A percentile compares a stretch with the other conserved stretches of the same genome.
Evolutionary conservation across 345 rosid species (phyloP).

Genomic region (Syzygium jambos): DNA sequence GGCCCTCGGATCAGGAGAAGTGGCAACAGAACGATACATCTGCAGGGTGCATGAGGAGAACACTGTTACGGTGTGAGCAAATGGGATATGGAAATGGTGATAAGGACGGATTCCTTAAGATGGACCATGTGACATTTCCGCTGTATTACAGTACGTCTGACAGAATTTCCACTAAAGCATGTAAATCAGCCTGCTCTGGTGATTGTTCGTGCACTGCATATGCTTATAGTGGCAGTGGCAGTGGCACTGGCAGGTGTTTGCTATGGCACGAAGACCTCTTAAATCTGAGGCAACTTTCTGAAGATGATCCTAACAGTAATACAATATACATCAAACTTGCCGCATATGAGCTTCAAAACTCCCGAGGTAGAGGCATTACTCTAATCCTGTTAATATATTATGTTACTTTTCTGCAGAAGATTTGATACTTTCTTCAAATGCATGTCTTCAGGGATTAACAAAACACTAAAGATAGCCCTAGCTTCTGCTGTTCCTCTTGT

Average conservation of each 20-base stretch:
- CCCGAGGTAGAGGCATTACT: neutral
- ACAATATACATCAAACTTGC: constrained; percentile 6
- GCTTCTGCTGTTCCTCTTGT: neutral
- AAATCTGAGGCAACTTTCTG: neutral
- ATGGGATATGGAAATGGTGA: neutral
- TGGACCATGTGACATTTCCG: constrained; percentile 20
- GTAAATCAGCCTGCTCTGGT: neutral
- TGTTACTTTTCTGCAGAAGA: rapidly evolving
- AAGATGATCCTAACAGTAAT: neutral
- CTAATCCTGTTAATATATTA: neutral
- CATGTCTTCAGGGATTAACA: neutral
- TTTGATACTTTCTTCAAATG: neutral
- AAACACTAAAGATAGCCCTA: neutral
- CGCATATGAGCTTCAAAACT: constrained; percentile 1
- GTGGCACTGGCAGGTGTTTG: neutral
- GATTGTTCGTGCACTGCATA: constrained; percentile 8
- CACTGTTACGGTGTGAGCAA: constrained; percentile 7
- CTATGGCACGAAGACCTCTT: neutral
- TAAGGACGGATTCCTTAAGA: constrained; percentile 13
- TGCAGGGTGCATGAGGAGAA: constrained; percentile 27
- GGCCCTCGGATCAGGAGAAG: constrained; percentile 15
- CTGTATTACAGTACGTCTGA: neutral
- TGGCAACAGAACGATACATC: constrained; percentile 17
- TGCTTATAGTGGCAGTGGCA: neutral
- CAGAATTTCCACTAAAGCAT: neutral